Evolutionary conservation across 768 basidiomycete genomes (phyloP).

Genomic region (Galerina sulciceps): DNA sequence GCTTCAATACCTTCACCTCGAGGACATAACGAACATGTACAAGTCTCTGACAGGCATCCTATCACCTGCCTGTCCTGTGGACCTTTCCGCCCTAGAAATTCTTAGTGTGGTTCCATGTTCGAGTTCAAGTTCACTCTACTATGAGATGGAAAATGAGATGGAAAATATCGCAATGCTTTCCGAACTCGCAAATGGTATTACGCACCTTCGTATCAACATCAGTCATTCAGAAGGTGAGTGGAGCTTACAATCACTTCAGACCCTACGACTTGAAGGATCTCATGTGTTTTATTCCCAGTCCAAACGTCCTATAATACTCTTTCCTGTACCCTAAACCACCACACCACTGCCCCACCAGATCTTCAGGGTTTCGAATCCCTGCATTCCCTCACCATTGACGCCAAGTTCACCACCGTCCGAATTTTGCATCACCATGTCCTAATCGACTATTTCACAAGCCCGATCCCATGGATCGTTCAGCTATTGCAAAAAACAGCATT

Average conservation of each 20-base stretch:
- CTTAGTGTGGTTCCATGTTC: not conserved
- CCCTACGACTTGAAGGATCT: not conserved
- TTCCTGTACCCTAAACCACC: not conserved
- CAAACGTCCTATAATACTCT: slow-evolving; percentile 1
- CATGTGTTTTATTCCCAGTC: not conserved
- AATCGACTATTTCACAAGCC: too few species aligned
- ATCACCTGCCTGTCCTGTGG: not conserved
- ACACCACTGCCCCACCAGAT: not conserved
- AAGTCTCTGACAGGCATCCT: not conserved
- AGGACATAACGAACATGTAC: not conserved
- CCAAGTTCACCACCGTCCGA: not conserved
- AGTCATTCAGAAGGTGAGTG: not conserved
- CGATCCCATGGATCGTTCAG: too few species aligned
- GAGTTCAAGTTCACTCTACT: too few species aligned
- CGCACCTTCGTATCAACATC: not conserved
- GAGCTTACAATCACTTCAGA: not conserved
- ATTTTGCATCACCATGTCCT: too few species aligned
- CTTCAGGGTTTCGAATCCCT: not conserved
- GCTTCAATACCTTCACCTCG: not conserved
- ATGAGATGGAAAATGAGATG: too few species aligned
- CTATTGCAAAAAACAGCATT: not conserved
- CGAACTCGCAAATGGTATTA: not conserved
- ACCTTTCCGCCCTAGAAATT: not conserved
- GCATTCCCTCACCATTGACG: not conserved
- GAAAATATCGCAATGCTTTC: not conserved